Percentiles rank a stretch among this genome's conserved stretches.
Conservation (phyloP, 192 early-diverging fungal species). For the Chytriomyces sp. region DNA sequence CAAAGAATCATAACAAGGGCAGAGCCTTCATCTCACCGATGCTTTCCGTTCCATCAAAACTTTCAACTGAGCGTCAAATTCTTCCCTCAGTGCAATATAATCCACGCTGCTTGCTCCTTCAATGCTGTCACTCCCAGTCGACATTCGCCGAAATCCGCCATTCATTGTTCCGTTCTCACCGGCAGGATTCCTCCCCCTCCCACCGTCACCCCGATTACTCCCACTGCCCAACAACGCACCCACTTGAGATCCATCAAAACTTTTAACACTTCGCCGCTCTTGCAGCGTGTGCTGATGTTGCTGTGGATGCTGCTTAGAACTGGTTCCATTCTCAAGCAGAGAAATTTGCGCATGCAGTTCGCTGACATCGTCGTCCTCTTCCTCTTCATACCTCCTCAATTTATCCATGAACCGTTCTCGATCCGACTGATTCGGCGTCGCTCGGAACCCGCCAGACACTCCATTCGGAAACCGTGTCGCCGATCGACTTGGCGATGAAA, state of each 20-base stretch:
- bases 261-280: neutral
- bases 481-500: neutral
- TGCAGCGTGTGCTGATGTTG: neutral
- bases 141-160: no score
- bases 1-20: neutral
- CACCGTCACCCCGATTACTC: neutral
- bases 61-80: slow-evolving; percentile 21
- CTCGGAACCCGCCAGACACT: neutral
- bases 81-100: slow-evolving; percentile 16
- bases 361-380: neutral
- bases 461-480: no score
- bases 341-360: neutral
- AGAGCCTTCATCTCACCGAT: slow-evolving; percentile 10
- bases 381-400: slow-evolving; percentile 32
- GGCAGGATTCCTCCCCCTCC: neutral
- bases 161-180: no score
- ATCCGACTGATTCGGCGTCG: neutral
- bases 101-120: neutral
- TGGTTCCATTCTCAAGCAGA: neutral
- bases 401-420: slow-evolving; percentile 27
- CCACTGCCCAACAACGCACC: neutral
- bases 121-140: no score
- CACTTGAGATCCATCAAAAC: no score
- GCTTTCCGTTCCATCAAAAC: slow-evolving; percentile 12
- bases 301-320: neutral